These are phyloP conservation scores for Dothideomycetidae sp. DNA, from an alignment of 2,329 filamentous ascomycete species.

Conservation along the genomic window DNA sequence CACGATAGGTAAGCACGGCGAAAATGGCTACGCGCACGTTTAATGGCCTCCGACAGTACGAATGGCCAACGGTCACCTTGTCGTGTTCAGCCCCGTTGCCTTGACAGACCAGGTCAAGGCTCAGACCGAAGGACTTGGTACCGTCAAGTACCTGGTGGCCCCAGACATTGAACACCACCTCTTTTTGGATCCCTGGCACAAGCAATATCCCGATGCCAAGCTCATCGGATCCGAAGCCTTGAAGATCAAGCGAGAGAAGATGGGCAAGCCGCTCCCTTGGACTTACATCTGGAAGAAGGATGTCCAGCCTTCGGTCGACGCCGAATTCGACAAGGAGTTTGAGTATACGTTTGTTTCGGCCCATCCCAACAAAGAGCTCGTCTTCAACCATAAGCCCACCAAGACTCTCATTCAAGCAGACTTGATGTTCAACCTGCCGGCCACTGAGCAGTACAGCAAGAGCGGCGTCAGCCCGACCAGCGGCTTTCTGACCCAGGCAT, in stretches of 20 bases:
- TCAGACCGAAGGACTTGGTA: constrained; percentile 29
- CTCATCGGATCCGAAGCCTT: constrained; percentile 74
- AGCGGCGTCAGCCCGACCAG: constrained; percentile 39
- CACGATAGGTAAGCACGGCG: constrained; percentile 52
- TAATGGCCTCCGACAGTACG: constrained; percentile 41
- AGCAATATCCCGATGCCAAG: constrained; percentile 61
- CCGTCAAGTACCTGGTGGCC: constrained; percentile 72
- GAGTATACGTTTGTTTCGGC: constrained; percentile 67
- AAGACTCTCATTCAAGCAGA: constrained; percentile 76
- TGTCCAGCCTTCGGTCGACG: constrained; percentile 39
- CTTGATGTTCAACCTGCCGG: constrained; percentile 79
- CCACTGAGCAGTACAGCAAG: constrained; percentile 61
- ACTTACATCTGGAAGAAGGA: constrained; percentile 41
- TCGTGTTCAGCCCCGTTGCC: constrained; percentile 82
- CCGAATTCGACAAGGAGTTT: constrained; percentile 78
- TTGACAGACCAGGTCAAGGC: constrained; percentile 64
- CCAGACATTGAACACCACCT: constrained; percentile 92
- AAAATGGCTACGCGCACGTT: not conserved
- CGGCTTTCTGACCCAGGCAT: constrained; percentile 47
- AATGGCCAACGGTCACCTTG: constrained; percentile 61
- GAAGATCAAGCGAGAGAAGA: constrained; percentile 56
- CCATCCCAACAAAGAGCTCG: constrained; percentile 74
- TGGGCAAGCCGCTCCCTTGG: constrained; percentile 23
- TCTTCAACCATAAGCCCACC: constrained; percentile 70
- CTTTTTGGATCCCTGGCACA: constrained; percentile 73